Percentiles rank a stretch among this genome's conserved stretches.
These are phyloP conservation scores for Chenopodium berlandieri DNA, from an alignment of 148 eudicot species.

Conservation along the genomic window DNA sequence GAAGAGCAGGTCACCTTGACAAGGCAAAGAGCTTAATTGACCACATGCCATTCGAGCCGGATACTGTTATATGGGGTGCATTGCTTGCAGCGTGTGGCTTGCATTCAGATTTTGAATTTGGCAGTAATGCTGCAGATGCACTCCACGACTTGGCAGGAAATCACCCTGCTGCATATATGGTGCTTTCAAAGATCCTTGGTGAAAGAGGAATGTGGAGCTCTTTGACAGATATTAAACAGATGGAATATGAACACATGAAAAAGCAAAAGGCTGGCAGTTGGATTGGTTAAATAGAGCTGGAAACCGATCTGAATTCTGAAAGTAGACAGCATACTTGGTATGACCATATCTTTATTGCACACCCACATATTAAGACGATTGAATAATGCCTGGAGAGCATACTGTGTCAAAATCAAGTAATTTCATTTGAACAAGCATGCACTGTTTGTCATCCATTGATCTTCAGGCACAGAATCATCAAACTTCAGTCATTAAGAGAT, in stretches of 20 bases:
- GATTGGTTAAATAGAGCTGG: conserved; percentile 27
- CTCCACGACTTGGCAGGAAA: conserved; percentile 43
- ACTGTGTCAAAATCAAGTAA: too few relatives aligned
- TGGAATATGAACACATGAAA: conserved; percentile 35
- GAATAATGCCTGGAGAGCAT: too few relatives aligned
- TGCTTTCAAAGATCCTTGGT: conserved; percentile 57
- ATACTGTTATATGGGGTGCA: conserved; percentile 78
- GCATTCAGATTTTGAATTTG: conserved; percentile 51
- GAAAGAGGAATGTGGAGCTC: conserved; percentile 50
- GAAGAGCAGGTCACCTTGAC: conserved; percentile 59
- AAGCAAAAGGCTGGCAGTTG: conserved; percentile 71
- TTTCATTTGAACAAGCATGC: too few relatives aligned
- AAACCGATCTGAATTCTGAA: neutral
- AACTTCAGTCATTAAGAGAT: too few relatives aligned
- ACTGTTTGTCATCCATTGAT: too few relatives aligned
- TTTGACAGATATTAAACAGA: conserved; percentile 37
- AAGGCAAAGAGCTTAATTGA: conserved; percentile 54
- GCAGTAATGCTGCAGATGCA: conserved; percentile 49
- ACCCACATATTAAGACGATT: too few relatives aligned
- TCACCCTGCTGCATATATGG: conserved; percentile 53
- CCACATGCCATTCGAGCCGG: conserved; percentile 64
- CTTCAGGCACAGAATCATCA: too few relatives aligned
- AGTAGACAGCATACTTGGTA: neutral
- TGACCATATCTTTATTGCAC: neutral
- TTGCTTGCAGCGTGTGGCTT: conserved; percentile 66